Evolutionary conservation across 257 asterid species (phyloP), one percentile per base, ranked within the genome.

Genomic region (Hygrophila difformis): DNA sequence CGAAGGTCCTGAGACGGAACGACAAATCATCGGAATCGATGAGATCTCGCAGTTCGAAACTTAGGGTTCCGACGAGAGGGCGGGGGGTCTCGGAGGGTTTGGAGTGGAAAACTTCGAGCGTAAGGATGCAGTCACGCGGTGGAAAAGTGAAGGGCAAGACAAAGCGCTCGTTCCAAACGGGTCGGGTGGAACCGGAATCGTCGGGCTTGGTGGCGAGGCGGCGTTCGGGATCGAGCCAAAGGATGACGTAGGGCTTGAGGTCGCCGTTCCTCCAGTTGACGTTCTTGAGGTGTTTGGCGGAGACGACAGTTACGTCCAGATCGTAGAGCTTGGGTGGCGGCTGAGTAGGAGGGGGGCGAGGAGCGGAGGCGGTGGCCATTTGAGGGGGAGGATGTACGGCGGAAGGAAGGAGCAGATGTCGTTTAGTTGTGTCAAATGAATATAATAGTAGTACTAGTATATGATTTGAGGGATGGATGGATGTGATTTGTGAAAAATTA

Each of bases 111-210:
- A 82, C 59, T 70, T 84, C 87, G 35, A 84, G 75, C 1, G 82
- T 69, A n/a, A 84, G 78, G 18, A 55, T 31, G 29, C 84, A 61
- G 34, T 78, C 89, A 8, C 63, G 60, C 1, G 75, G 84, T 19
- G 77, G 58, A 14, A 60, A 61, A 12, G 66, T 45, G 26, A 86
- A 69, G 0, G 91, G 82, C 45, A 86, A 67, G 40, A 76, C 63
- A 65, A 82, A 86, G 1, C 88, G 76, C 68, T 86, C 94, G 76
- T 82, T 86, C 96, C 96, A 86, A 3, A 79, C 82, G 38, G 96
- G 96, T 5, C 67, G 72, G 33, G 76, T 76, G 0, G 77, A 71
- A 1, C 94, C 87, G 24, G 59, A 70, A 56, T 82, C 87, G 58
- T 82, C 92, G 26, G 96, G 80, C 63, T 86, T 82, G 13, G 96